Evolutionary conservation across 306 rosid genomes (phyloP), one percentile per base, ranked within the genome.

Genomic region (Cucumis cinereus): DNA sequence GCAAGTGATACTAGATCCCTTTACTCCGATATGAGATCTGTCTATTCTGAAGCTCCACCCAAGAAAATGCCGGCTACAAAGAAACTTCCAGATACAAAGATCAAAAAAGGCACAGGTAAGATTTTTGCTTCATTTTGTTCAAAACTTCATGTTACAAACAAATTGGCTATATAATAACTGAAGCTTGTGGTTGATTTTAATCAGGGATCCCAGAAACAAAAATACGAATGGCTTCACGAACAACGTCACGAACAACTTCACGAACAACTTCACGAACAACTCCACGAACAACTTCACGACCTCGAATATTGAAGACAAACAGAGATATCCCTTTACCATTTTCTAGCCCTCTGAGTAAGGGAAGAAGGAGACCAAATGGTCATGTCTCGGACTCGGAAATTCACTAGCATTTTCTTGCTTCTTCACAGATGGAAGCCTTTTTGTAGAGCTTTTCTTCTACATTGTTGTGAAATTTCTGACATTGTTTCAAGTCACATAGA

Each of bases 21-120:
- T 62, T 63, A 13, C 55, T 83, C 71, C 62, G 93, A 87, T 75
- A 47, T 61, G 59, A 78, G 82, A 81, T 82, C 85, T 12, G 38
- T 79, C 30, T 79, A 23, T 76, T 77, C 80, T 3, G 80, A 77
- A 83, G 73, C 84, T 23, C 85, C 90, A 1, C 8, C 40, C 1
- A 89, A 64, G 87, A 92, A 77, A 79, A 78, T n/a, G 50, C 64
- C 72, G 11, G 12, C 61, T 58, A 56, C 77, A 55, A 87, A 79
- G 81, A 83, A 41, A 57, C 78, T 41, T 36, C 68, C 83, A 45
- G 79, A 72, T 40, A 55, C 12, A 50, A 85, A 73, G 26, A 16
- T 77, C 59, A 90, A 83, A 78, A 90, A 78, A 72, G 77, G 82
- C 68, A 84, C 79, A 90, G 96, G 99, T 92, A 58, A 77, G 91